Evolutionary conservation across 1,139 yeast species (phyloP), one percentile per base, ranked within the genome.

Genomic region (Meyerozyma smithsonii): DNA sequence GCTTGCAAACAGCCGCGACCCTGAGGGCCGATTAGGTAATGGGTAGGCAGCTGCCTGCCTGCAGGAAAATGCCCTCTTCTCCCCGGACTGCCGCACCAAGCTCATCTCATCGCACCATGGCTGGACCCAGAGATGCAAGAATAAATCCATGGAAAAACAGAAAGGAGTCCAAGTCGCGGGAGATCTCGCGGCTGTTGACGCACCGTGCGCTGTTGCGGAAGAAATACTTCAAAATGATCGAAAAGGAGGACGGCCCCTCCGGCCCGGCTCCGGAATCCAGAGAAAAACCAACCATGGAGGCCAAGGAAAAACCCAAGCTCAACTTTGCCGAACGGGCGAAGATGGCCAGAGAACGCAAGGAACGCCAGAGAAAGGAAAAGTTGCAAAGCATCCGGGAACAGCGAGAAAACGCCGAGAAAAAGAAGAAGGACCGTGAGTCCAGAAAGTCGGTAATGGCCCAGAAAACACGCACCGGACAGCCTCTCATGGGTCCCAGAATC

Each of bases 401-500:
- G 38, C 51, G 56, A 28, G 48, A 51, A 33, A 45, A 39, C 19
- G 36, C 45, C 19, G 66, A 59, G 37, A 48, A 47, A 37, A 51
- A 56, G 35, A 47, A 56, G 37, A 44, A 48, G 42, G 59, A 61
- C 41, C 52, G 85, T 28, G 76, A 71, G 42, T 59, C 61, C 38
- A 74, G 74, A 51, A 74, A 78, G 46, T 75, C 74, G 42, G 65
- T 63, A 28, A 49, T 84, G 8, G 62, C 79, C 1, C 74, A 83
- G 46, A 79, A 69, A 44, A 89, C 96, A 1, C 70, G 70, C 46
- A 60, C 70, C 5, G 97, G 97, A 1, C 97, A 90, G 58, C 97
- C 97, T 2, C 61, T 78, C 37, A 87, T 90, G 95, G 96, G 88
- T 0, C 94, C 96, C 8, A 75, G 95, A 57, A 87, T 90, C 44